Percentiles rank a stretch among this genome's conserved stretches.
Evolutionary conservation across 176 grass and related monocot species (phyloP).

Genomic region (Eragrostis nindensis): DNA sequence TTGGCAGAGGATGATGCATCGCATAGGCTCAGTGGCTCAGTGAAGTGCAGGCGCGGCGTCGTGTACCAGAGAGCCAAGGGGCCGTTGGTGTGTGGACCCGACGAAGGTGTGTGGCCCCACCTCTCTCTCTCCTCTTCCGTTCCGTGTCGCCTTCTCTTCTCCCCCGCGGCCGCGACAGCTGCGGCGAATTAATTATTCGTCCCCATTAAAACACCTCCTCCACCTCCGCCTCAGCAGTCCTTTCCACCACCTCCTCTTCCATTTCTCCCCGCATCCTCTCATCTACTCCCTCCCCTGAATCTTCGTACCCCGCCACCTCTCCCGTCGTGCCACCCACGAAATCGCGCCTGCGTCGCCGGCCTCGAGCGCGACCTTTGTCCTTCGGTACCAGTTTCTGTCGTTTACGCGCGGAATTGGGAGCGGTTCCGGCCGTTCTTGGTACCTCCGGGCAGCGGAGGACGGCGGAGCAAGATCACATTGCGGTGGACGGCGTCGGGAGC

Average conservation of each 20-base stretch:
- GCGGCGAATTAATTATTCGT: slow-evolving; percentile 63
- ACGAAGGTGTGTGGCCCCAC: background rate
- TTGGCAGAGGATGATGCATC: background rate
- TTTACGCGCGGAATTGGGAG: background rate
- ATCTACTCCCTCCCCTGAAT: slow-evolving; percentile 23
- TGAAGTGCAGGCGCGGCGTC: slow-evolving; percentile 10
- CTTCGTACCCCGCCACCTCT: slow-evolving; percentile 17
- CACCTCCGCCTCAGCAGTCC: background rate
- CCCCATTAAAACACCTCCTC: slow-evolving; percentile 59
- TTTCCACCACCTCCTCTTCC: background rate
- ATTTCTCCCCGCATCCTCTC: background rate
- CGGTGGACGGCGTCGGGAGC: background rate
- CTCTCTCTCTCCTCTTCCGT: slow-evolving; percentile 7
- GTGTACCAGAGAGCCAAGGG: slow-evolving; percentile 41
- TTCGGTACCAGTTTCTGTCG: background rate
- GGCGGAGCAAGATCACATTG: slow-evolving; percentile 12
- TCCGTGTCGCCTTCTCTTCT: slow-evolving; percentile 60
- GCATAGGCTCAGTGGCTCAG: background rate
- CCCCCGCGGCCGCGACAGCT: slow-evolving; percentile 49
- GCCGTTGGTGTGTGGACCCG: slow-evolving; percentile 35
- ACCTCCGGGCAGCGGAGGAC: background rate
- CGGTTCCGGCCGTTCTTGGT: background rate
- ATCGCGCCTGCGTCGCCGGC: slow-evolving; percentile 11
- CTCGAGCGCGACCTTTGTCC: background rate
- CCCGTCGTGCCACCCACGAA: slow-evolving; percentile 48